Evolutionary conservation across 768 basidiomycete species (phyloP), one percentile per base, ranked within the genome.

Genomic region (Podaxis rugospora): DNA sequence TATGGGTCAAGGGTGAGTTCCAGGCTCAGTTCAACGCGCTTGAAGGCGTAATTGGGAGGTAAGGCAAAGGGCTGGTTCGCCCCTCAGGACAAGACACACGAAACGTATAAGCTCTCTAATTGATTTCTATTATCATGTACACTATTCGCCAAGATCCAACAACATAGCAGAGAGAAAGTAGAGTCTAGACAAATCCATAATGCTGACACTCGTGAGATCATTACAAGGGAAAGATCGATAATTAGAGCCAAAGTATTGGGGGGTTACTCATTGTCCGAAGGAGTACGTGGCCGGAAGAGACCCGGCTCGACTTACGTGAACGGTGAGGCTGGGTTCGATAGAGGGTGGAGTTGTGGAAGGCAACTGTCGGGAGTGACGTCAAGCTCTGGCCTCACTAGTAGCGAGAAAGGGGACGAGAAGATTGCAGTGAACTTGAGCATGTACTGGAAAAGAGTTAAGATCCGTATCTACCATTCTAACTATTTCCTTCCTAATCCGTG

Each of bases 261-360:
- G 18, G 10, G 39, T 51, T 39, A 55, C 32, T 58, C 37, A 11
- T 52, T 62, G 36, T 57, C 58, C 11, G 50, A 55, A 49, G 58
- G 55, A 27, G 88, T 85, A 44, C 88, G 79, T 46, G 91, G 90
- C 35, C n/a, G n/a, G n/a, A n/a, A n/a, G n/a, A n/a, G n/a, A n/a
- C n/a, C n/a, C n/a, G n/a, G n/a, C n/a, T n/a, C n/a, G n/a, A n/a
- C n/a, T n/a, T n/a, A n/a, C n/a, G n/a, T n/a, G n/a, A n/a, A n/a
- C n/a, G n/a, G n/a, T n/a, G 10, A 89, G 72, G 16, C 81, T 84
- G 18, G 88, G 79, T 59, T 83, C 81, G 54, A 80, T 72, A 2
- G 83, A 81, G 4, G 84, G 80, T n/a, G 88, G 83, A 4, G 88
- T 23, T 1, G 23, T 23, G 2, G 23, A 23, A 23, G 23, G 23